Percentiles rank a stretch among this genome's conserved stretches.
These are phyloP conservation scores for Amylocarpus encephaloides DNA, from an alignment of 2,329 filamentous ascomycete genomes.

Conservation along the genomic window DNA sequence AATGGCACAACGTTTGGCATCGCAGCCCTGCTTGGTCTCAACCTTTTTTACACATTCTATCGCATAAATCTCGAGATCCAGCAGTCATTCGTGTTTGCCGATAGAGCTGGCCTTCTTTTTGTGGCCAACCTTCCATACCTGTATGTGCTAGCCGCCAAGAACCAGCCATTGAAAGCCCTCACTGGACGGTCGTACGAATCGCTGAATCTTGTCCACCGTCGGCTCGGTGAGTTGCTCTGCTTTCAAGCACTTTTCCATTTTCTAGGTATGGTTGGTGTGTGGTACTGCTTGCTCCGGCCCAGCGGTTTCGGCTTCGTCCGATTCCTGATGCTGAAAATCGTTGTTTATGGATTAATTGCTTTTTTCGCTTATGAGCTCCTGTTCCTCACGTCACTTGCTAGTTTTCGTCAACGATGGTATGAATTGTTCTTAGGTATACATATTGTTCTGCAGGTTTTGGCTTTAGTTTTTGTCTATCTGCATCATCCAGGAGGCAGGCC, in stretches of 20 bases:
- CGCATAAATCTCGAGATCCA: slow-evolving; percentile 40
- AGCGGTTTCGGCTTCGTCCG: slow-evolving; percentile 42
- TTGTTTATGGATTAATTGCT: slow-evolving; percentile 48
- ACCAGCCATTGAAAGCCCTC: slow-evolving; percentile 53
- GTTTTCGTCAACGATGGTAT: slow-evolving; percentile 54
- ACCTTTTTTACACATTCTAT: slow-evolving; percentile 53
- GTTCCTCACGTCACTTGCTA: slow-evolving; percentile 54
- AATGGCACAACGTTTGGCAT: slow-evolving; percentile 51
- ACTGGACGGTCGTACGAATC: slow-evolving; percentile 61
- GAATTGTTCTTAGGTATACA: slow-evolving; percentile 56
- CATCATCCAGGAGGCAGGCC: slow-evolving; percentile 48
- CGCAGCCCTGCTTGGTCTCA: slow-evolving; percentile 45
- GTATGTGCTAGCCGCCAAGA: slow-evolving; percentile 61
- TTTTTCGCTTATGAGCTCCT: slow-evolving; percentile 54
- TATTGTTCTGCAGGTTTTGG: slow-evolving; percentile 49
- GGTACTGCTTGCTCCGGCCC: slow-evolving; percentile 45
- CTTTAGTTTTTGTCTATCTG: slow-evolving; percentile 51
- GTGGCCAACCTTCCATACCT: slow-evolving; percentile 46
- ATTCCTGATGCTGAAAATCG: slow-evolving; percentile 46
- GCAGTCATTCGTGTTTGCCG: slow-evolving; percentile 47
- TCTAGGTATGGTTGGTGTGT: slow-evolving; percentile 46
- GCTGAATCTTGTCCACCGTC: slow-evolving; percentile 59
- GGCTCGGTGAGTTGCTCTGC: slow-evolving; percentile 56
- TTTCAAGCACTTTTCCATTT: slow-evolving; percentile 52
- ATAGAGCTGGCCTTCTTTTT: slow-evolving; percentile 33